phyloP scores from a whole-genome alignment of 164 flowering plant genomes.

The Taxillus chinensis region DNA sequence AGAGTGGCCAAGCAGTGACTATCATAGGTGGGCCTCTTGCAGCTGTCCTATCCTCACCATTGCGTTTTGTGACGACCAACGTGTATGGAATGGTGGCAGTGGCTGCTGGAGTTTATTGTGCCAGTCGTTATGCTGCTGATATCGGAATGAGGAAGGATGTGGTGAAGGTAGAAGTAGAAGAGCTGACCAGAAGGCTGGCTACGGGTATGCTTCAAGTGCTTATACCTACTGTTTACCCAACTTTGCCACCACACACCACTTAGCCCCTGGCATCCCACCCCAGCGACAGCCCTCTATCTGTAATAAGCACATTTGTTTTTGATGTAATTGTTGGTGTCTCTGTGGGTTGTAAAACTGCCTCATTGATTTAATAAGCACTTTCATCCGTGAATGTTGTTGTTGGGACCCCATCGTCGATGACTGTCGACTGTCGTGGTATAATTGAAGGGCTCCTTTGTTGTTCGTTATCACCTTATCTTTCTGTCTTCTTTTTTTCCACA shows the following conservation, averaged over 20 bases:
- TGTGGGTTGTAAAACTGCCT: no score
- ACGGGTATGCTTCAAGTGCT: slow-evolving; percentile 36
- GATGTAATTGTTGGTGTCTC: no score
- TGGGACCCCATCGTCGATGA: no score
- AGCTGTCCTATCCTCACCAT: slow-evolving; percentile 56
- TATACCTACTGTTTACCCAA: slow-evolving; percentile 12
- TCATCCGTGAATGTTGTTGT: no score
- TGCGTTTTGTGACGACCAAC: slow-evolving; percentile 57
- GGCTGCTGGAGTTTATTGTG: slow-evolving; percentile 66
- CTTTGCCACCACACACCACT: neutral
- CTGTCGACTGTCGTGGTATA: no score
- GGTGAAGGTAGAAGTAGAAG: slow-evolving; percentile 51
- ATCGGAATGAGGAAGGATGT: slow-evolving; percentile 66
- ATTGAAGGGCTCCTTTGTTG: no score
- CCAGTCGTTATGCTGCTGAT: slow-evolving; percentile 57
- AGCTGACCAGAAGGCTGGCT: slow-evolving; percentile 38
- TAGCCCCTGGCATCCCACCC: neutral
- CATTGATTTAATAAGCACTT: no score
- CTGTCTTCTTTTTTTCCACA: no score
- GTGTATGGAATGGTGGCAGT: slow-evolving; percentile 65
- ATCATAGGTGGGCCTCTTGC: slow-evolving; percentile 66
- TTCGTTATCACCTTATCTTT: no score
- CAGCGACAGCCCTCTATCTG: no score
- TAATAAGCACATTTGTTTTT: no score
- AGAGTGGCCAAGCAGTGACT: slow-evolving; percentile 73